Conservation (phyloP, 345 rosid genomes). For the Jatropha curcas region DNA sequence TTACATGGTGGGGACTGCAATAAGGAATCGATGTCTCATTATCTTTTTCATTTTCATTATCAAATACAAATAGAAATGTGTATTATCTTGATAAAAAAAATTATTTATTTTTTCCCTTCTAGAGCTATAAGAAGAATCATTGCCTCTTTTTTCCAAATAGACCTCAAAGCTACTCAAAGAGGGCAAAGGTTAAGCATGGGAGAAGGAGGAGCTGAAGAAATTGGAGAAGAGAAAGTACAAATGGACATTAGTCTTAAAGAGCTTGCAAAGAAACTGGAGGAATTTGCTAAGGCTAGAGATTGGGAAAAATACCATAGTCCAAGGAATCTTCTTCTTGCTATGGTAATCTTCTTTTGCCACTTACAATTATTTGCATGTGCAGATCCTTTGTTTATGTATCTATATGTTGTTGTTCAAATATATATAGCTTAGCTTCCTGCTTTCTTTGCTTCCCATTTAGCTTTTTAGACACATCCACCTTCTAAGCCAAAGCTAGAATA, state of each 20-base stretch:
- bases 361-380: background rate
- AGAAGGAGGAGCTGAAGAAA: constrained; percentile 21
- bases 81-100: background rate
- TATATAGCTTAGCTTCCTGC: background rate
- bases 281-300: constrained; percentile 47
- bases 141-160: constrained; percentile 5
- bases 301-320: constrained; percentile 51
- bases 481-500: no score
- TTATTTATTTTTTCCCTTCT: background rate
- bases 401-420: background rate
- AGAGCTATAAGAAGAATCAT: constrained; percentile 21
- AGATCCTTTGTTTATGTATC: background rate
- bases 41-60: constrained; percentile 8
- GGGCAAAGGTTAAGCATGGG: constrained; percentile 21
- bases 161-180: background rate
- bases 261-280: constrained; percentile 43
- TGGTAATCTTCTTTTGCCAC: constrained; percentile 29
- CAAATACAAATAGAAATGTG: background rate
- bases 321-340: constrained; percentile 54
- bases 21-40: constrained; percentile 35
- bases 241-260: constrained; percentile 45
- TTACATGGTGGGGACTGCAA: constrained; percentile 30
- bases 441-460: background rate
- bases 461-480: background rate
- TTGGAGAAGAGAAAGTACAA: constrained; percentile 24